Evolutionary conservation across 768 basidiomycete genomes (phyloP).

Genomic region (Xerocomus potaroensis): DNA sequence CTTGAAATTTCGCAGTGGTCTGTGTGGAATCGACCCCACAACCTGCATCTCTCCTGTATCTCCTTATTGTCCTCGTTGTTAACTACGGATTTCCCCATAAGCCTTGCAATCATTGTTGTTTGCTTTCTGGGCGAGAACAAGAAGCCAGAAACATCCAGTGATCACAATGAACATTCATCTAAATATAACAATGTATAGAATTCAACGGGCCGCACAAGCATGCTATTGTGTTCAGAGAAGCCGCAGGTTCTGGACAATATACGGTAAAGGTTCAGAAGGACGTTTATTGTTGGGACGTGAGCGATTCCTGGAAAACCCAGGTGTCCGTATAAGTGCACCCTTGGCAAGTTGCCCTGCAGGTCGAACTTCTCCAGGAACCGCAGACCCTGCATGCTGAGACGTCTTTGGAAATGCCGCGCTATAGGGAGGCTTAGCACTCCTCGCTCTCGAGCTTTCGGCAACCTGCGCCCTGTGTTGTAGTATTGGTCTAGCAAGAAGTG

Average conservation of each 20-base stretch:
- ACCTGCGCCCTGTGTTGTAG: slow-evolving; percentile 41
- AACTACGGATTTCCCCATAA: slow-evolving; percentile 3
- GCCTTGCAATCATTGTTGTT: slow-evolving; percentile 6
- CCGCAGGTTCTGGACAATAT: slow-evolving; percentile 19
- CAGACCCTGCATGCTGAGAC: slow-evolving; percentile 46
- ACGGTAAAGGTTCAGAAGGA: slow-evolving; percentile 11
- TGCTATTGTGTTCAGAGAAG: slow-evolving; percentile 13
- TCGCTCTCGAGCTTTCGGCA: slow-evolving; percentile 32
- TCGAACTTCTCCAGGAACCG: slow-evolving; percentile 53
- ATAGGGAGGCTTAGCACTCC: slow-evolving; percentile 19
- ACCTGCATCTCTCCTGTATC: slow-evolving; percentile 10
- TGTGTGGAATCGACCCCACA: slow-evolving; percentile 7
- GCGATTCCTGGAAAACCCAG: slow-evolving; percentile 23
- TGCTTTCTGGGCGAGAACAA: slow-evolving; percentile 2
- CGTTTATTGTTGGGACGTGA: slow-evolving; percentile 8
- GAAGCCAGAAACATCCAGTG: slow-evolving; percentile 11
- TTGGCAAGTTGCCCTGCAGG: slow-evolving; percentile 52
- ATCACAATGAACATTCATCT: background rate
- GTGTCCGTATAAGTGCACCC: slow-evolving; percentile 42
- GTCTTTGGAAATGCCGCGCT: slow-evolving; percentile 23
- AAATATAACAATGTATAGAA: background rate
- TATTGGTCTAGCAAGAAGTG: slow-evolving; percentile 63
- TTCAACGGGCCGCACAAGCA: background rate
- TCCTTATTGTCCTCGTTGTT: slow-evolving; percentile 15
- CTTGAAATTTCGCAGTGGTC: slow-evolving; percentile 6